Evolutionary conservation across 2,329 filamentous ascomycete species (phyloP).

Genomic region (Aureobasidium sp.): DNA sequence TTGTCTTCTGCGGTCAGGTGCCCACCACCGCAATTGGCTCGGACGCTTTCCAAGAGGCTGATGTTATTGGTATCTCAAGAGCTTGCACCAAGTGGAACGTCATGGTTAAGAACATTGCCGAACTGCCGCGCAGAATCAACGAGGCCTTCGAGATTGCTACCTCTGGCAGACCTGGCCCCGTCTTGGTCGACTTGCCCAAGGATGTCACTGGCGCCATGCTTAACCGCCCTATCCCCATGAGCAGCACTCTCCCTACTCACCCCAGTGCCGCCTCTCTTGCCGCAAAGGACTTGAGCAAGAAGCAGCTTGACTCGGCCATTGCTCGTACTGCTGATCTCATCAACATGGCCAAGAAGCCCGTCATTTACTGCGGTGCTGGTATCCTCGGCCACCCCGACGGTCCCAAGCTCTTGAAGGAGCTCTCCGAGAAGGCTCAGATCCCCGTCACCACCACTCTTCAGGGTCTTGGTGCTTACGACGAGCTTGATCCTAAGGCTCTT

Average conservation of each 20-base stretch:
- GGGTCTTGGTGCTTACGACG: slow-evolving; percentile 85
- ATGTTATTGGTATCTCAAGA: slow-evolving; percentile 86
- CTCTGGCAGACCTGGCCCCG: slow-evolving; percentile 84
- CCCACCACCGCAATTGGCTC: slow-evolving; percentile 83
- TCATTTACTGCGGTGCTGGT: slow-evolving; percentile 93
- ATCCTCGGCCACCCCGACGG: slow-evolving; percentile 74
- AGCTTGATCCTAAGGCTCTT: slow-evolving; percentile 85
- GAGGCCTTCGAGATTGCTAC: slow-evolving; percentile 98
- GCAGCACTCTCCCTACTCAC: slow-evolving; percentile 64
- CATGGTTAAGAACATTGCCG: slow-evolving; percentile 92
- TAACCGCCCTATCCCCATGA: slow-evolving; percentile 73
- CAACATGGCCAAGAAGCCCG: slow-evolving; percentile 84
- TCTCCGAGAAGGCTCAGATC: slow-evolving; percentile 84
- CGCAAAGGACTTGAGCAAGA: slow-evolving; percentile 63
- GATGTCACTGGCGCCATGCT: slow-evolving; percentile 86
- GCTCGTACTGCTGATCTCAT: slow-evolving; percentile 71
- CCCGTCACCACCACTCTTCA: slow-evolving; percentile 95
- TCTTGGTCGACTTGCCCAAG: slow-evolving; percentile 92
- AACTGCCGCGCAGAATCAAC: slow-evolving; percentile 88
- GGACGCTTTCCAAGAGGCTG: slow-evolving; percentile 95
- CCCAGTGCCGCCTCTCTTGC: slow-evolving; percentile 81
- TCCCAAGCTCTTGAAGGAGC: slow-evolving; percentile 68
- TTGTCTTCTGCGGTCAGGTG: slow-evolving; percentile 94
- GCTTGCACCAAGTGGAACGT: slow-evolving; percentile 99
- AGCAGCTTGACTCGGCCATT: slow-evolving; percentile 67